These are phyloP conservation scores for Capillidium heterosporum DNA, from an alignment of 371 early-diverging fungal genomes.

Conservation along the genomic window DNA sequence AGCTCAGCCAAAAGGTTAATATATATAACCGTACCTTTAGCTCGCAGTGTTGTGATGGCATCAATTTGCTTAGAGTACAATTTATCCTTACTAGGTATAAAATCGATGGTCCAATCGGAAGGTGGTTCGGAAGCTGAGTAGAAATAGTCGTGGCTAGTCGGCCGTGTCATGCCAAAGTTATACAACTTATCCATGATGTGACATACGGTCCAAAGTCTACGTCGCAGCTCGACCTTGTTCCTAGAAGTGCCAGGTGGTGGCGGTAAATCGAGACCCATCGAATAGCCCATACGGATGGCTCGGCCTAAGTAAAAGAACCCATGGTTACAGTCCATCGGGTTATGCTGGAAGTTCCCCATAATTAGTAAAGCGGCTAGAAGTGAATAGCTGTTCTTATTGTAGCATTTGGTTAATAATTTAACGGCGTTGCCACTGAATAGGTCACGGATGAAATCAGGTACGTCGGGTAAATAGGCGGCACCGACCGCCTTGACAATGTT, in stretches of 20 bases:
- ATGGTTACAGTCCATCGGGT: neutral
- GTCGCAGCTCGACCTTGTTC: neutral
- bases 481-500: neutral
- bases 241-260: neutral
- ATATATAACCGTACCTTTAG: neutral
- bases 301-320: neutral
- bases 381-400: neutral
- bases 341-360: slow-evolving; percentile 4
- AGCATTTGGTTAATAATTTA: neutral
- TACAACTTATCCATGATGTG: slow-evolving; percentile 5
- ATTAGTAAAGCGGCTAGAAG: neutral
- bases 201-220: neutral
- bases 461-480: neutral
- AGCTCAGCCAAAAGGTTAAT: neutral
- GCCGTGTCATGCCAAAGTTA: neutral
- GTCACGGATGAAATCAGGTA: neutral
- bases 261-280: neutral
- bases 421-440: neutral
- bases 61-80: neutral
- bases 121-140: neutral
- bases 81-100: neutral
- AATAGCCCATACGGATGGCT: neutral
- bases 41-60: neutral
- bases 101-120: neutral
- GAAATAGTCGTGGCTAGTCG: neutral